phyloP scores from a whole-genome alignment of 345 rosid genomes.

The Eucalyptus microcorys region DNA sequence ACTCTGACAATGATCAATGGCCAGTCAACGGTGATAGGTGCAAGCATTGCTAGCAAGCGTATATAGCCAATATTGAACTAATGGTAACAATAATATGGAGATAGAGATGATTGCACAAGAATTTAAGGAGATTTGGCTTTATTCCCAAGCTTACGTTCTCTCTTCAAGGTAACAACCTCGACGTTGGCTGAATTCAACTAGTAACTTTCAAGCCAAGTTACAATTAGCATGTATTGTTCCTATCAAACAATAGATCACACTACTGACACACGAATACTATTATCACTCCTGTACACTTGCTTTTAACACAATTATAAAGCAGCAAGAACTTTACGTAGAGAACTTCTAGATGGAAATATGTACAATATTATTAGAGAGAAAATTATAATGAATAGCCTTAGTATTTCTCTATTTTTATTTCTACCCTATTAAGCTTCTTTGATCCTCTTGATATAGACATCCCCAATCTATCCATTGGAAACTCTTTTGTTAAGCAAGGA shows the following conservation, averaged over 20 bases:
- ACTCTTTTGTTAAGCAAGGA: neutral
- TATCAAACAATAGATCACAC: neutral
- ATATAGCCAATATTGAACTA: neutral
- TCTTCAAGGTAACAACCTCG: neutral
- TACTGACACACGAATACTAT: neutral
- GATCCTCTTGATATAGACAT: neutral
- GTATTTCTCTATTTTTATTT: neutral
- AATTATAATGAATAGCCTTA: neutral
- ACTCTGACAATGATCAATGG: neutral
- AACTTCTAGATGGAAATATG: neutral
- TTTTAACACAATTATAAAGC: neutral
- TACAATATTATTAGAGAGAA: neutral
- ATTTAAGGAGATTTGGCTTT: neutral
- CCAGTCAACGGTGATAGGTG: neutral
- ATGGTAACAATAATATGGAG: neutral
- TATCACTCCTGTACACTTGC: neutral
- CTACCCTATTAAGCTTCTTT: neutral
- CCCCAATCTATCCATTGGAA: neutral
- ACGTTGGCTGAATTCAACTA: neutral
- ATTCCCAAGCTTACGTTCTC: neutral
- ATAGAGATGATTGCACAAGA: neutral
- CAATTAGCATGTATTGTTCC: neutral
- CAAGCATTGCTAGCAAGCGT: neutral
- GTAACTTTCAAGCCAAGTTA: neutral
- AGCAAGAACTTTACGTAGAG: neutral